These are phyloP conservation scores for Thielaviopsis populi DNA, from an alignment of 2,329 filamentous ascomycete genomes.

Conservation along the genomic window DNA sequence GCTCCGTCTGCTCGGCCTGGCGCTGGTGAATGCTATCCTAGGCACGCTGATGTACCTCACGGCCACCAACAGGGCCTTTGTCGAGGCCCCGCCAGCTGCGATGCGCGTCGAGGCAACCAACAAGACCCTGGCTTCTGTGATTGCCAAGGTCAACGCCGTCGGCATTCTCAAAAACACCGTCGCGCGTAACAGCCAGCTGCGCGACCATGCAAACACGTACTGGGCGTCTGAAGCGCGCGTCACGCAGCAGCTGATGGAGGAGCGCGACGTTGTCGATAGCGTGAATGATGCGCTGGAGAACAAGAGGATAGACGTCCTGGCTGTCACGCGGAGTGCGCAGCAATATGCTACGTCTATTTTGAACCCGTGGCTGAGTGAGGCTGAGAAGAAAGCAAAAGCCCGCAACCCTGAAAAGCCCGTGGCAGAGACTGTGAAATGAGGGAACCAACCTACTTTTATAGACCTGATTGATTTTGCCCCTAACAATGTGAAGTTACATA, in stretches of 20 bases:
- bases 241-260: slow-evolving; percentile 63
- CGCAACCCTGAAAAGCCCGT: neutral
- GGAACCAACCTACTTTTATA: neutral
- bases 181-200: slow-evolving; percentile 55
- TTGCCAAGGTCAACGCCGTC: slow-evolving; percentile 54
- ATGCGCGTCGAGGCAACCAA: slow-evolving; percentile 50
- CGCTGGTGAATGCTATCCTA: slow-evolving; percentile 46
- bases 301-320: slow-evolving; percentile 43
- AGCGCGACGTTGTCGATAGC: slow-evolving; percentile 57
- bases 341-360: slow-evolving; percentile 36
- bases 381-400: slow-evolving; percentile 12
- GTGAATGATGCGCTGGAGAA: slow-evolving; percentile 51
- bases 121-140: slow-evolving; percentile 40
- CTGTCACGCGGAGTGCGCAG: slow-evolving; percentile 49
- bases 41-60: slow-evolving; percentile 58
- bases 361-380: slow-evolving; percentile 17
- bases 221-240: slow-evolving; percentile 65
- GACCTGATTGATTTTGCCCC: neutral
- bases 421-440: neutral
- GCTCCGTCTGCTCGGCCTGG: slow-evolving; percentile 48
- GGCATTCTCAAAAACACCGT: slow-evolving; percentile 70
- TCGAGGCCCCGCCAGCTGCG: slow-evolving; percentile 42
- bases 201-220: slow-evolving; percentile 52
- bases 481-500: neutral
- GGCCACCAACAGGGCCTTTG: slow-evolving; percentile 65